These are phyloP conservation scores for Lindgomyces ingoldianus DNA, from an alignment of 495 filamentous ascomycete genomes.

Conservation along the genomic window DNA sequence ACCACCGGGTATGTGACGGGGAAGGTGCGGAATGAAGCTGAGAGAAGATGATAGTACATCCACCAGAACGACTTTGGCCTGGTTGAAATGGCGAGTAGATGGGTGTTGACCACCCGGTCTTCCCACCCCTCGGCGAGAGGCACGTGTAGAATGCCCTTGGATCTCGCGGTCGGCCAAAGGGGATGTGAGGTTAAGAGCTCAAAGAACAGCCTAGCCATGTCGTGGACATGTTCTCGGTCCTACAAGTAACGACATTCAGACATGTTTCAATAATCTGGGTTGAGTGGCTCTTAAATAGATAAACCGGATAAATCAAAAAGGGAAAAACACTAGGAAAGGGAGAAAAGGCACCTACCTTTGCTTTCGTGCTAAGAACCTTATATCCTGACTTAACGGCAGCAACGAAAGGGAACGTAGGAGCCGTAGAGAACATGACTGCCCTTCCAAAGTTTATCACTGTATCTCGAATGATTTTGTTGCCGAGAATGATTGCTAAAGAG, in stretches of 20 bases:
- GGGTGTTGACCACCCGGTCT: background rate
- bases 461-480: background rate
- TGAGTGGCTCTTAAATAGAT: too few relatives aligned
- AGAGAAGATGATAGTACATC: background rate
- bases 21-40: background rate
- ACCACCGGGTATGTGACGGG: constrained; percentile 6
- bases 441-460: constrained; percentile 60
- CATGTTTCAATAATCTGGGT: too few relatives aligned
- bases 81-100: constrained; percentile 3
- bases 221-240: background rate
- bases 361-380: constrained; percentile 34
- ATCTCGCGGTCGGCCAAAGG: background rate
- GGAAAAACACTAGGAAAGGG: background rate
- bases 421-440: constrained; percentile 60
- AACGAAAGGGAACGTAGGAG: constrained; percentile 56
- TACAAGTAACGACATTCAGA: too few relatives aligned
- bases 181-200: background rate
- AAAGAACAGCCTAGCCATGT: background rate
- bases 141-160: background rate
- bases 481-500: constrained; percentile 10
- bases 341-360: background rate
- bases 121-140: background rate
- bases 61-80: background rate
- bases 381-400: constrained; percentile 54
- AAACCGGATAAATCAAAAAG: background rate